Evolutionary conservation across 1,139 yeast genomes (phyloP), one percentile per base, ranked within the genome.

Genomic region (Protomyces lactucae-debilis): DNA sequence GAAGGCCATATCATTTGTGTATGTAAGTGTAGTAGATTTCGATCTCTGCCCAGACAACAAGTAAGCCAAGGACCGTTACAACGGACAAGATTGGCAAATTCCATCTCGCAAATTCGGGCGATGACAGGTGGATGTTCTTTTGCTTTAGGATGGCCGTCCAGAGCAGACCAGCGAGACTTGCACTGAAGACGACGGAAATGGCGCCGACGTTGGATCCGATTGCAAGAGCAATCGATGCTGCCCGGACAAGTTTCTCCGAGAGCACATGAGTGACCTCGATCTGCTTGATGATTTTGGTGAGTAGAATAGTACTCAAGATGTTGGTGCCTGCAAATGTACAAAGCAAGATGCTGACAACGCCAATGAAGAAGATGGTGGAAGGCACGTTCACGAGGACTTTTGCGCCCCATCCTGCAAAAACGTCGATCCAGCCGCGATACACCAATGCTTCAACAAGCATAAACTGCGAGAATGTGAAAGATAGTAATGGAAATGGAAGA

Each of bases 401-500:
- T 21, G 57, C 36, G 21, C 51, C 23, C 65, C 66, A 64, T 39
- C 35, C 36, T 21, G 65, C 61, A 39, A 64, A 64, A 5, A 64
- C 52, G 8, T 16, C 51, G 23, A 64, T 61, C 65, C 66, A 64
- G 23, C 65, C 66, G 16, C 54, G 37, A 45, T 61, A 36, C 16
- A 40, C 61, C 37, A 64, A 56, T 9, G 65, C 65, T 32, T 61
- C 65, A 43, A 61, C 65, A 12, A 61, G 61, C 55, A 64, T 56
- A 45, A 64, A 64, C 18, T 64, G 65, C 4, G 55, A 32, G 45
- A 61, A 61, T 12, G 65, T 55, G 37, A 63, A 63, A 16, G 63
- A 61, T 3, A 64, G 52, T 6, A 64, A 43, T 4, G 63, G 55
- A 36, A 60, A 64, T 8, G 66, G 65, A 5, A 63, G 53, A 14